Base-by-base conservation (phyloP, 139 green algal genomes). In the Tetraselmis striata region DNA sequence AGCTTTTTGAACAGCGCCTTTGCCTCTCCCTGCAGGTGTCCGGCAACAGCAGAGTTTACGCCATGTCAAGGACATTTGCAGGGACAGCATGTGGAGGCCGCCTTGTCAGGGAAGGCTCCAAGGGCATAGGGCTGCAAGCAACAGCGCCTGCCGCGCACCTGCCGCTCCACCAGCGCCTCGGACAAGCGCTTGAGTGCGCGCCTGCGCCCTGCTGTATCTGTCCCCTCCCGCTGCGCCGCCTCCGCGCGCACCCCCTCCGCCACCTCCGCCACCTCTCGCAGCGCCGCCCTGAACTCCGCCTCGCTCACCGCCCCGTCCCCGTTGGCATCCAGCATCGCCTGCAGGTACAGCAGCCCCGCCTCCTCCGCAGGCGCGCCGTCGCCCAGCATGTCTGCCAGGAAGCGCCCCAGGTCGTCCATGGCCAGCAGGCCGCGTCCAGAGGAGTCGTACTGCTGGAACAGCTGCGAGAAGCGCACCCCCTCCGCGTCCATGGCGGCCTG, bases 291-390 rank as follows among this genome's bases (percentile, higher is more conserved):
- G 28, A 90, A 59, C 82, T 90, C 86, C 1, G 25, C 58, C 1
- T 29, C 74, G 0, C 59, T 84, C 59, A 90, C 79, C 31, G 80
- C 77, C 2, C 80, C 75, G 80, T 90, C 86, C 27, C 84, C 84
- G 74, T 90, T 75, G 79, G 86, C 27, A 80, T 88, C 86, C 31
- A 87, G 78, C 27, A 82, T 26, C 26, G 80, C 82, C 82, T 85
- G 78, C 23, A 77, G 79, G 80, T 77, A 84, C 1, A 74, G 74
- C 2, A 85, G 76, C 29, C 23, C 22, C 76, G 18, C 31, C 25
- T 80, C 81, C 29, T 83, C 32, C 28, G 76, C 32, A 0, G 30
- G 24, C 1, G 80, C 79, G 0, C 59, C 78, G 11, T 59, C 32
- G 1, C 80, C 80, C 79, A 88, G 28, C 26, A 90, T 1, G 11